Evolutionary conservation across 371 early-diverging fungal species (phyloP), one percentile per base, ranked within the genome.

Genomic region (Batrachochytrium dendrobatidis): DNA sequence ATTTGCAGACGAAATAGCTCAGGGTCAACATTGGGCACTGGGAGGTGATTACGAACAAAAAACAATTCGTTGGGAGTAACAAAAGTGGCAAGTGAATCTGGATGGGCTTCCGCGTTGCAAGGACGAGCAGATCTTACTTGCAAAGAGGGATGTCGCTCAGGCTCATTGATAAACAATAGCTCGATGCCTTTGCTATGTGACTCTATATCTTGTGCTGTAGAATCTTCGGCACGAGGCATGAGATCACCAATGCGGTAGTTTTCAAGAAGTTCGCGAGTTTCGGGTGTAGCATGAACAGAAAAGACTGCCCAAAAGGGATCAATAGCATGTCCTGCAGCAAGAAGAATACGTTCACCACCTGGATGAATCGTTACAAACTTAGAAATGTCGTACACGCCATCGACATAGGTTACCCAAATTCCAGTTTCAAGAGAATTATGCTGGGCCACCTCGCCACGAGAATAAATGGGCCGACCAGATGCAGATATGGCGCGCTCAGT

Each of bases 41-140:
- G 81, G 2, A 90, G 85, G 67, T 92, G 93, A 75, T 90, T 90
- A 34, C 93, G 80, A 34, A 76, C 76, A 58, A 60, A 77, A 52
- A 72, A 70, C 26, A 60, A 46, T 34, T 66, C 59, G 52, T 63
- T 75, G 1, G 77, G 74, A 0, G 77, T 77, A 51, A 71, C 59
- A 53, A 61, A 67, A 34, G 45, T 18, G 7, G 61, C 58, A 1
- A 55, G 33, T 6, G 64, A 46, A 1, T 30, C 59, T 1, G 35
- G 53, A 0, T 72, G 70, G 0, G 72, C 58, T 53, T 76, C 76
- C 52, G 73, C 73, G 56, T 76, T 76, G 54, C 71, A 71, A 1
- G 76, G 76, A 18, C 55, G 58, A 4, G 52, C 62, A 31, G 69
- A 52, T 12, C 54, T 60, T 18, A 62, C 61, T 8, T 63, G 56